Evolutionary conservation across 129 eudicot species (phyloP).

Genomic region (Artemisia annua): DNA sequence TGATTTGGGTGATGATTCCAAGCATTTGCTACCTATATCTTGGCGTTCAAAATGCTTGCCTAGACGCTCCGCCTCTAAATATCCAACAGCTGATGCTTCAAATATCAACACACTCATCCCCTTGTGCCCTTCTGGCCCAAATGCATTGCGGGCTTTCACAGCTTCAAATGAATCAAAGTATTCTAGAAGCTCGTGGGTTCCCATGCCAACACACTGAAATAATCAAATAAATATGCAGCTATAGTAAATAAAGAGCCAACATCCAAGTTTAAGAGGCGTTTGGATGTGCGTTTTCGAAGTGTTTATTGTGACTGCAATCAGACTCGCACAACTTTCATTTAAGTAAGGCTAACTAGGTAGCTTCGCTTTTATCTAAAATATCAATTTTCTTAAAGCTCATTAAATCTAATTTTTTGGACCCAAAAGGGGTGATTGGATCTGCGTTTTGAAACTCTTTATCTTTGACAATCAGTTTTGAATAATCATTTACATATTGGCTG

Average conservation of each 20-base stretch:
- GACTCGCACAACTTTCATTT: background rate
- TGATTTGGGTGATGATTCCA: constrained; percentile 47
- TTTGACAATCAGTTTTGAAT: background rate
- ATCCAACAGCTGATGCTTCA: constrained; percentile 79
- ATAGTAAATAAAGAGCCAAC: too few species aligned
- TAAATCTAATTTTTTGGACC: background rate
- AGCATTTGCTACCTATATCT: constrained; percentile 49
- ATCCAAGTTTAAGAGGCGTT: too few species aligned
- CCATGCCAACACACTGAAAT: too few species aligned
- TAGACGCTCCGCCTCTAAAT: constrained; percentile 74
- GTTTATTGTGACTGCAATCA: too few species aligned
- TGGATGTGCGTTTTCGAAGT: too few species aligned
- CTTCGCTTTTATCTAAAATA: background rate
- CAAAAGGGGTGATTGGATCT: background rate
- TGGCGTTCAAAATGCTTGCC: constrained; percentile 59
- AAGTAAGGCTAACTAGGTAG: background rate
- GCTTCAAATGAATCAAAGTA: constrained; percentile 64
- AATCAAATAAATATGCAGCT: too few species aligned
- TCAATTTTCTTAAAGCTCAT: constrained; percentile 1
- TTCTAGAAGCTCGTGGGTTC: constrained; percentile 59
- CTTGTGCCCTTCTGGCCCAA: constrained; percentile 92
- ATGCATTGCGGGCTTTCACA: constrained; percentile 64
- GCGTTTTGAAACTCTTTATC: too few species aligned
- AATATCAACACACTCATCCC: constrained; percentile 83
- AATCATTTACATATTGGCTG: background rate